Evolutionary conservation across 1,139 yeast species (phyloP), one percentile per base, ranked within the genome.

Genomic region (Geotrichum aggregatum): DNA sequence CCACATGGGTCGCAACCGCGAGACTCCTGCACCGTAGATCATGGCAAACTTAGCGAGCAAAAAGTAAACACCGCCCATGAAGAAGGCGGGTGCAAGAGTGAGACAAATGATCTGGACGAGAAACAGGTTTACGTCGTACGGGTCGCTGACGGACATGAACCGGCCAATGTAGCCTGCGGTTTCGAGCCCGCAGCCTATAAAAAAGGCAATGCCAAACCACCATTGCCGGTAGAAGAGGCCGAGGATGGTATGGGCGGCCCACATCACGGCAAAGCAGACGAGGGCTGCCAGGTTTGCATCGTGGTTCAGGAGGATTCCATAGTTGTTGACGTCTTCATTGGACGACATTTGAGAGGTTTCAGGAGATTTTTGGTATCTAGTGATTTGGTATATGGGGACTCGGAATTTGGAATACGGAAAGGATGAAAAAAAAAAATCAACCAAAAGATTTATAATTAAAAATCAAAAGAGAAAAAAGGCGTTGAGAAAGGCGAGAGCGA

Each of bases 31-130:
- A 3, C 95, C 95, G 66, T 81, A 85, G 7, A 87, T 72, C 51
- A 84, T 80, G 45, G 85, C 80, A 57, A 85, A 61, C 66, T 87
- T 88, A 3, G 89, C 94, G 62, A 89, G 75, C 50, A 84, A 70
- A 63, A 79, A 86, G 69, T 89, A 89, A 8, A 89, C 75, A 3
- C 95, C 96, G 4, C 86, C 97, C 89, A 87, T 86, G 52, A 87
- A 76, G 66, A 91, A 88, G 5, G 92, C 94, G 0, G 97, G 96
- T 0, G 89, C 92, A 50, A 89, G 71, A 0, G 95, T 87, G 56
- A 88, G 72, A 55, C 85, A 73, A 49, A 83, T 78, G 58, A 82
- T 79, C 67, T 89, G 96, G 57, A 82, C 69, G 52, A 87, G 68
- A 65, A 75, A 89, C 46, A 72, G 72, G 55, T 76, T 66, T 49